Evolutionary conservation across 108 stramenopile genomes (phyloP).

Genomic region (Nitzschia inconspicua): DNA sequence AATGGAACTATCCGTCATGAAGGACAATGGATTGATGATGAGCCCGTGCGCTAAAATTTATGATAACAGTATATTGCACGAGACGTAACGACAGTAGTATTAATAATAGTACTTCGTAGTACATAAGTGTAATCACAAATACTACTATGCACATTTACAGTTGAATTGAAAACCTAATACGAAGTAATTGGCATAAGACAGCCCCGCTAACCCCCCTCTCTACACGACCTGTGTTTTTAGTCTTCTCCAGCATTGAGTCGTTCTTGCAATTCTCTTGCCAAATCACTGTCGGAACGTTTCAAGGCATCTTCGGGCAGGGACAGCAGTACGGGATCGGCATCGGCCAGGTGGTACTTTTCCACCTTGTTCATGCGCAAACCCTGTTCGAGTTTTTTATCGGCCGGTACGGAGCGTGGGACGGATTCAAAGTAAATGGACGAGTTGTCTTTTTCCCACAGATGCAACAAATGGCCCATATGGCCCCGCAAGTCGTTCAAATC

Average conservation of each 20-base stretch:
- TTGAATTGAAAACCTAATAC: too few species aligned
- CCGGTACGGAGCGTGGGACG: conserved; percentile 74
- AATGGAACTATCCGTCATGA: conserved; percentile 55
- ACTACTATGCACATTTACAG: too few species aligned
- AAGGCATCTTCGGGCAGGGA: conserved; percentile 36
- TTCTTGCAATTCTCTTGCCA: conserved; percentile 74
- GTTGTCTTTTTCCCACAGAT: conserved; percentile 82
- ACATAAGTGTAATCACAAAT: too few species aligned
- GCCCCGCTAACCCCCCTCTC: too few species aligned
- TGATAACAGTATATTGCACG: too few species aligned
- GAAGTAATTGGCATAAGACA: too few species aligned
- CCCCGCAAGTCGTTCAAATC: conserved; percentile 69
- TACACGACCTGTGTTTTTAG: too few species aligned
- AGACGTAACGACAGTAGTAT: too few species aligned
- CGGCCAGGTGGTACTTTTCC: conserved; percentile 56
- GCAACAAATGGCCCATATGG: conserved; percentile 59
- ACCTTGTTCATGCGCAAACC: conserved; percentile 64
- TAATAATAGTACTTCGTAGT: too few species aligned
- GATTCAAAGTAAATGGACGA: conserved; percentile 77
- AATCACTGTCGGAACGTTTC: conserved; percentile 70
- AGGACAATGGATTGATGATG: conserved; percentile 56
- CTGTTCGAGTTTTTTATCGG: conserved; percentile 51
- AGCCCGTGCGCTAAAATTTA: conserved; percentile 42
- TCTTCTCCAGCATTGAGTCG: conserved; percentile 54
- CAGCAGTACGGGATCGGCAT: conserved; percentile 70